These are phyloP conservation scores for Punica granatum DNA, from an alignment of 345 rosid genomes.

Conservation along the genomic window DNA sequence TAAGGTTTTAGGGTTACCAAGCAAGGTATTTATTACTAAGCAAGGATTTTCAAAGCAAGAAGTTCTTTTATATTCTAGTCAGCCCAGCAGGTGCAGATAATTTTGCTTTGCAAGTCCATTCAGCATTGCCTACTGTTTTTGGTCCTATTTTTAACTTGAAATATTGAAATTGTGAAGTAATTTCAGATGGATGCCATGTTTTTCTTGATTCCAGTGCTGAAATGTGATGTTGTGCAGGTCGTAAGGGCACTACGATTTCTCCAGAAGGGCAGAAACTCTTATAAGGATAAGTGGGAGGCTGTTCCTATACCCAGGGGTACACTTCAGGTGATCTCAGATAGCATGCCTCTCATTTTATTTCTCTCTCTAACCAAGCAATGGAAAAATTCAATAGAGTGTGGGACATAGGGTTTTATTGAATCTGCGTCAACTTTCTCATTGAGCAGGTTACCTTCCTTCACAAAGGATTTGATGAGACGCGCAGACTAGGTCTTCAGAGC, in stretches of 20 bases:
- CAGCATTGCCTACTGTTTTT: neutral
- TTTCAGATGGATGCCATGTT: neutral
- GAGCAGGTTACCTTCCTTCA: slow-evolving; percentile 73
- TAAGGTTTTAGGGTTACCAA: no score
- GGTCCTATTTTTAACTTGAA: neutral
- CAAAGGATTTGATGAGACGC: slow-evolving; percentile 96
- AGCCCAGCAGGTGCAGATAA: no score
- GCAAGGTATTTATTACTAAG: no score
- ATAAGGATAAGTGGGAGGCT: slow-evolving; percentile 50
- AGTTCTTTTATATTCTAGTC: no score
- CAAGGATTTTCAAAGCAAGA: no score
- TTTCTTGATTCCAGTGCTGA: neutral
- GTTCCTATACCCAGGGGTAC: slow-evolving; percentile 89
- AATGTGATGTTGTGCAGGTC: slow-evolving; percentile 41
- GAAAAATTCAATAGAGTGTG: neutral
- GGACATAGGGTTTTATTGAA: neutral
- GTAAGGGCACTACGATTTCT: slow-evolving; percentile 72
- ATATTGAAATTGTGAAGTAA: neutral
- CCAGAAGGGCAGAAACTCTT: slow-evolving; percentile 46
- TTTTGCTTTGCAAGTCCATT: no score
- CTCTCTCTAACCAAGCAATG: neutral
- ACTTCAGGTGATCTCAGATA: slow-evolving; percentile 62
- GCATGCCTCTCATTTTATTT: neutral
- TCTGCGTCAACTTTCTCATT: slow-evolving; percentile 2
- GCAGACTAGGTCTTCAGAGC: slow-evolving; percentile 80